phyloP scores from a whole-genome alignment of 2,329 filamentous ascomycete species.

The Cladosporium colombiae region DNA sequence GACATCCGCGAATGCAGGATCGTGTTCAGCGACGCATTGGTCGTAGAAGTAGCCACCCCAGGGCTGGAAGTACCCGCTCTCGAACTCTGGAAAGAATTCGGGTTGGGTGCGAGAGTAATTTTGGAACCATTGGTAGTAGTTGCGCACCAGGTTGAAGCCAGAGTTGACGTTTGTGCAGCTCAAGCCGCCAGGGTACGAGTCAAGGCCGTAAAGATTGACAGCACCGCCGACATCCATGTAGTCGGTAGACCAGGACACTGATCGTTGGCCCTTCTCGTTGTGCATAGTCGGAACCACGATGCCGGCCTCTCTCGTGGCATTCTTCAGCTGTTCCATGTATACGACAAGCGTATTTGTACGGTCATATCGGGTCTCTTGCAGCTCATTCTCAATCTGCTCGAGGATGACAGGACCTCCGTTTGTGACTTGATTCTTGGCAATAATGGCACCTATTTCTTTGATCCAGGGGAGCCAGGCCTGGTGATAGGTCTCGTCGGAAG shows the following conservation, averaged over 20 bases:
- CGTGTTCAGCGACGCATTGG: slow-evolving; percentile 65
- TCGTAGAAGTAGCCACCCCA: slow-evolving; percentile 72
- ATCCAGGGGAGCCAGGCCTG: slow-evolving; percentile 52
- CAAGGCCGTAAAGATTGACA: slow-evolving; percentile 50
- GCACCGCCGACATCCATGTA: slow-evolving; percentile 59
- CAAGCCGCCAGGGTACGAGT: slow-evolving; percentile 59
- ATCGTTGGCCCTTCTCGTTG: slow-evolving; percentile 64
- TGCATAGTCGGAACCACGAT: slow-evolving; percentile 73
- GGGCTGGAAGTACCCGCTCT: slow-evolving; percentile 62
- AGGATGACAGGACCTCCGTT: slow-evolving; percentile 56
- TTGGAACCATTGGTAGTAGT: slow-evolving; percentile 48
- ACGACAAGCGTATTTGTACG: slow-evolving; percentile 58
- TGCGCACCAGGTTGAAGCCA: slow-evolving; percentile 51
- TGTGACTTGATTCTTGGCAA: slow-evolving; percentile 77
- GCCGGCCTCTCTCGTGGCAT: slow-evolving; percentile 67
- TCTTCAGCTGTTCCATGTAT: slow-evolving; percentile 70
- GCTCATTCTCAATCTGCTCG: slow-evolving; percentile 58
- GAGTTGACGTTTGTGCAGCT: slow-evolving; percentile 63
- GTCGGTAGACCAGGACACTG: slow-evolving; percentile 62
- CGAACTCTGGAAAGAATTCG: slow-evolving; percentile 57
- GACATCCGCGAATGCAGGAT: slow-evolving; percentile 71
- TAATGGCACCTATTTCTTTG: slow-evolving; percentile 61
- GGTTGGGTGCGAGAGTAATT: slow-evolving; percentile 48
- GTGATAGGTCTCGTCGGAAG: slow-evolving; percentile 48
- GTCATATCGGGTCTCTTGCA: slow-evolving; percentile 44